Percentiles rank a stretch among this genome's conserved stretches.
These are phyloP conservation scores for Hyaloscypha hepaticicola DNA, from an alignment of 495 filamentous ascomycete species.

Conservation along the genomic window DNA sequence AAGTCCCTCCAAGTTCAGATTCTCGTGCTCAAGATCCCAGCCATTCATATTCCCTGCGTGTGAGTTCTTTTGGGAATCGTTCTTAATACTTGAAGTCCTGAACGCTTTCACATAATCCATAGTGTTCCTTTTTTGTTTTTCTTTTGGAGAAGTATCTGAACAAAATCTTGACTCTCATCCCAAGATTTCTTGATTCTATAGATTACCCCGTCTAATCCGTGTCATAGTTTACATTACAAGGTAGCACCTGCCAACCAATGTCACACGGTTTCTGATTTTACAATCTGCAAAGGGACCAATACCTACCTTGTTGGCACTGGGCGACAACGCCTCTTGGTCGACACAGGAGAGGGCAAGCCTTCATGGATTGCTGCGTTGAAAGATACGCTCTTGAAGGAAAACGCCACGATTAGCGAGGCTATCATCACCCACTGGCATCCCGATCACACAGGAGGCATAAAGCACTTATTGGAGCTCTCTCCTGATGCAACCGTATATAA, in stretches of 20 bases:
- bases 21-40: too few species aligned
- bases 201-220: neutral
- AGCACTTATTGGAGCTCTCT: slow-evolving; percentile 60
- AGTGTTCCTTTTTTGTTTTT: too few species aligned
- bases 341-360: slow-evolving; percentile 68
- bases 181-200: neutral
- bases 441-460: slow-evolving; percentile 78
- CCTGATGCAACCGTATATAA: slow-evolving; percentile 59
- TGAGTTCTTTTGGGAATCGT: too few species aligned
- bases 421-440: slow-evolving; percentile 89
- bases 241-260: slow-evolving; percentile 18
- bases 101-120: too few species aligned
- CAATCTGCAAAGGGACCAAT: slow-evolving; percentile 63
- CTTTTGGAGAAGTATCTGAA: too few species aligned
- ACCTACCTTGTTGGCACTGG: slow-evolving; percentile 83
- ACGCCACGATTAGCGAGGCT: slow-evolving; percentile 59
- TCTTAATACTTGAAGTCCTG: too few species aligned
- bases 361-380: slow-evolving; percentile 58
- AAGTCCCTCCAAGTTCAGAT: slow-evolving; percentile 13
- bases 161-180: neutral
- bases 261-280: neutral
- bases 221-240: slow-evolving; percentile 49
- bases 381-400: slow-evolving; percentile 61
- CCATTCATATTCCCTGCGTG: too few species aligned
- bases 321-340: slow-evolving; percentile 65